Evolutionary conservation across 78 protist genomes (phyloP).

Genomic region (Chrysochromulina parva): DNA sequence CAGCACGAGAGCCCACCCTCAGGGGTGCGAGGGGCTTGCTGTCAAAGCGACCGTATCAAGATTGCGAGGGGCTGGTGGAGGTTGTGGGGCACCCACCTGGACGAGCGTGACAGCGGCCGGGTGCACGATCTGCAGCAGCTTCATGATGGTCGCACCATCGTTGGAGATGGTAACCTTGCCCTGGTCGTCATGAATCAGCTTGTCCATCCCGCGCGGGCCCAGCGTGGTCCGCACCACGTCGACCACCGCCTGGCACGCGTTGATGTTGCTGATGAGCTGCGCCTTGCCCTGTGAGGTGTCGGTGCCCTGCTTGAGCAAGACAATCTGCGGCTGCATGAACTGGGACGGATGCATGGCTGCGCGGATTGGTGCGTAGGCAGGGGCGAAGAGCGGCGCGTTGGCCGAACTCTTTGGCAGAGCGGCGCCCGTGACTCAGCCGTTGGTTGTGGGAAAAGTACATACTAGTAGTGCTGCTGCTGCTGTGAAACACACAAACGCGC

Average conservation of each 20-base stretch:
- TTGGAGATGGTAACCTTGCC: conserved; percentile 92
- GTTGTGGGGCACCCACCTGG: conserved; percentile 74
- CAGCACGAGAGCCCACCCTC: too few relatives aligned
- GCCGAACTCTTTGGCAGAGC: too few relatives aligned
- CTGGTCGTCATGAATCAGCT: conserved; percentile 61
- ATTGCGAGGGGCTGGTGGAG: too few relatives aligned
- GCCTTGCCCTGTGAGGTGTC: conserved; percentile 98
- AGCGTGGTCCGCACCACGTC: conserved; percentile 82
- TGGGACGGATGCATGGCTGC: neutral
- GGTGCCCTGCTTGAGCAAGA: conserved; percentile 98
- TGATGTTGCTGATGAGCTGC: conserved; percentile 97
- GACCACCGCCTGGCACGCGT: conserved; percentile 75
- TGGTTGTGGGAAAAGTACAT: too few relatives aligned
- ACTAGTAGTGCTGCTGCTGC: too few relatives aligned
- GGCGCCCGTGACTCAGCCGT: too few relatives aligned
- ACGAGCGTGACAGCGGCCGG: conserved; percentile 99
- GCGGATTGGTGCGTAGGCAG: too few relatives aligned
- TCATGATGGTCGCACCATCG: conserved; percentile 99
- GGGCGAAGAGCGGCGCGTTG: too few relatives aligned
- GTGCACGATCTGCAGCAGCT: conserved; percentile 96
- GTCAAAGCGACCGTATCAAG: too few relatives aligned
- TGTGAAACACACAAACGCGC: too few relatives aligned
- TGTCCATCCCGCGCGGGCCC: conserved; percentile 89
- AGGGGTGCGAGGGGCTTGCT: too few relatives aligned
- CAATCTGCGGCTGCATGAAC: conserved; percentile 75